These are phyloP conservation scores for Stemphylium beticola DNA, from an alignment of 2,329 filamentous ascomycete species.

Conservation along the genomic window DNA sequence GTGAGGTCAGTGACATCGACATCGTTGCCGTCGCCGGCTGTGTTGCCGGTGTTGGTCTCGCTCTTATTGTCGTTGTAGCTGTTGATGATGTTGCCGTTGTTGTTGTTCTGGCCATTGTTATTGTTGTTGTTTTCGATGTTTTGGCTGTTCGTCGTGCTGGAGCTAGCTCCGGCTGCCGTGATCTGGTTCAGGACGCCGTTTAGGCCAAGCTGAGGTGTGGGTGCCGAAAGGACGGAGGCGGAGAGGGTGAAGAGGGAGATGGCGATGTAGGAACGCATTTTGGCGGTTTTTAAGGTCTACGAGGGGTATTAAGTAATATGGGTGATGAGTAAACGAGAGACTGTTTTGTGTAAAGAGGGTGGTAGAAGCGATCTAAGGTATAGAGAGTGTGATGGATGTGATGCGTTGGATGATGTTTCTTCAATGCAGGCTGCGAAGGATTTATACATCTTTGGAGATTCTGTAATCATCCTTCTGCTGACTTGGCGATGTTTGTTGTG, in stretches of 20 bases:
- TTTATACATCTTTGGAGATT: neutral
- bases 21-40: constrained; percentile 14
- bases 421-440: neutral
- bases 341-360: neutral
- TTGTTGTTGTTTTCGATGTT: too few relatives aligned
- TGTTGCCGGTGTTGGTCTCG: neutral
- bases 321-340: neutral
- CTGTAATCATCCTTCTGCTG: too few relatives aligned
- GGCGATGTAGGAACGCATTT: constrained; percentile 21
- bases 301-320: neutral
- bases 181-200: constrained; percentile 15
- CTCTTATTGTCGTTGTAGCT: constrained; percentile 16
- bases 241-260: constrained; percentile 22
- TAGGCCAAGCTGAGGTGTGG: constrained; percentile 14
- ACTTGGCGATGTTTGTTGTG: too few relatives aligned
- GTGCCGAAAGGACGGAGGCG: constrained; percentile 25
- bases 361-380: too few relatives aligned
- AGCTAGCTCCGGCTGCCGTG: constrained; percentile 6
- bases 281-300: neutral
- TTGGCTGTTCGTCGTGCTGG: too few relatives aligned
- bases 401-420: constrained; percentile 7
- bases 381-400: constrained; percentile 1
- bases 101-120: too few relatives aligned
- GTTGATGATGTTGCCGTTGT: too few relatives aligned
- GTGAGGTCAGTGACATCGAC: constrained; percentile 15